Percentiles rank a stretch among this genome's conserved stretches.
phyloP scores from a whole-genome alignment of 805 yeast species.

The Metschnikowia lunata region DNA sequence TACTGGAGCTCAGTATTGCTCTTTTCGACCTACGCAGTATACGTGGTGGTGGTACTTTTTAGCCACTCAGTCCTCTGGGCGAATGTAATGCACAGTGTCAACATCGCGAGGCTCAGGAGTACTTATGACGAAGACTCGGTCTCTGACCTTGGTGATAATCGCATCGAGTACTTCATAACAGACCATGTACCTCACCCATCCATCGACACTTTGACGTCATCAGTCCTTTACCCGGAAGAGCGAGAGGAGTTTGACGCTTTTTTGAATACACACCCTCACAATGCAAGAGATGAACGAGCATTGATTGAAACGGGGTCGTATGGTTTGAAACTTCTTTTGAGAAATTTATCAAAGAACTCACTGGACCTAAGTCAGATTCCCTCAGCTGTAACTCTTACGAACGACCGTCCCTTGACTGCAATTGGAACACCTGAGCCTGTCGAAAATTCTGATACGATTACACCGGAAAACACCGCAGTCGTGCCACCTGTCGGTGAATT shows the following conservation, averaged over 20 bases:
- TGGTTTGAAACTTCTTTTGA: constrained; percentile 30
- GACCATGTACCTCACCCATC: constrained; percentile 7
- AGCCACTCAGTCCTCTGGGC: constrained; percentile 13
- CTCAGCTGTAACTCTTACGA: constrained; percentile 2
- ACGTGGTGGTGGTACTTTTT: constrained; percentile 47
- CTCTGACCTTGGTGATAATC: not conserved
- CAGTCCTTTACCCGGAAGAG: constrained; percentile 6
- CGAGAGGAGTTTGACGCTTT: constrained; percentile 13
- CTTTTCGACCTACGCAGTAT: constrained; percentile 51
- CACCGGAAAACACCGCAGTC: not conserved
- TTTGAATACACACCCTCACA: constrained; percentile 10
- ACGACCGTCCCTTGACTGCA: constrained; percentile 9
- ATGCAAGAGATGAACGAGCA: constrained; percentile 8
- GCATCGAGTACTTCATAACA: constrained; percentile 3
- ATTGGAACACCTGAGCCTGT: not conserved
- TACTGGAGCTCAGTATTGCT: constrained; percentile 54
- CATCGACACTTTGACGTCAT: constrained; percentile 8
- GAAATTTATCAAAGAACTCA: constrained; percentile 29
- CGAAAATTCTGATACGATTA: not conserved
- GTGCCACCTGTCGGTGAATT: not conserved
- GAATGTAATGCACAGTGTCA: constrained; percentile 5
- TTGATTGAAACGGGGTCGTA: constrained; percentile 25
- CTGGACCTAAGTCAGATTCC: constrained; percentile 1
- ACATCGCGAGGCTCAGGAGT: constrained; percentile 12
- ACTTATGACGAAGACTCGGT: constrained; percentile 9